These are phyloP conservation scores for Diddensiella caesifluorescens DNA, from an alignment of 805 yeast genomes.

Conservation along the genomic window DNA sequence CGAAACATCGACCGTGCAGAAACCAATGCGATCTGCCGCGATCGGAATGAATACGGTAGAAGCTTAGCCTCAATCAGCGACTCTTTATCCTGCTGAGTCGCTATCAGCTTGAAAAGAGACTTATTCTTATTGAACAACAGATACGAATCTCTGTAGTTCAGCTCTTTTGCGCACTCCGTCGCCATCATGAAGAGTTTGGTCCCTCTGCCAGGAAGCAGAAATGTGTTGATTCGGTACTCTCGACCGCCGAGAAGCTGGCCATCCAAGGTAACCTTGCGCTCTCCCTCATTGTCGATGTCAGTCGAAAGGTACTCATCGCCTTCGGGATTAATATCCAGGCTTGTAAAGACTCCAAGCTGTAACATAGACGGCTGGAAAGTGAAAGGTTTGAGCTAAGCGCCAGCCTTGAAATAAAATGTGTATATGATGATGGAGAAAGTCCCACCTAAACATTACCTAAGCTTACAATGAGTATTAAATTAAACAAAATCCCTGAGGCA, in stretches of 20 bases:
- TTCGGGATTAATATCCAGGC: slow-evolving; percentile 20
- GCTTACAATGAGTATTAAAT: no score
- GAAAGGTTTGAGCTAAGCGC: no score
- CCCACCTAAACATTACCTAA: no score
- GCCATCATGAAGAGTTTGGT: slow-evolving; percentile 38
- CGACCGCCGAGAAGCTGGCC: slow-evolving; percentile 40
- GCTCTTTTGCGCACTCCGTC: slow-evolving; percentile 38
- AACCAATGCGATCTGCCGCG: slow-evolving; percentile 34
- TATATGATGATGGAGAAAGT: neutral
- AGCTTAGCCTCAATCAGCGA: slow-evolving; percentile 34
- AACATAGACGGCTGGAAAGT: slow-evolving; percentile 14
- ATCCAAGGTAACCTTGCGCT: slow-evolving; percentile 37
- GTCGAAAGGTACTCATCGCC: slow-evolving; percentile 33
- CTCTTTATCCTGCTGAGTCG: slow-evolving; percentile 36
- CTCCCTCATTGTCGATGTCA: slow-evolving; percentile 41
- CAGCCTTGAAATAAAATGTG: no score
- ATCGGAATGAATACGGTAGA: slow-evolving; percentile 28
- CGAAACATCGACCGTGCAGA: slow-evolving; percentile 44
- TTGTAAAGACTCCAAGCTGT: slow-evolving; percentile 22
- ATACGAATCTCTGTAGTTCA: slow-evolving; percentile 47
- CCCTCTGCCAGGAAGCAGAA: slow-evolving; percentile 37
- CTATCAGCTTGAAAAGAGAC: slow-evolving; percentile 35
- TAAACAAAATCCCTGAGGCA: no score
- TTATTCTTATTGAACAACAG: slow-evolving; percentile 42
- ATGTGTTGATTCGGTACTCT: slow-evolving; percentile 37